Conservation (phyloP, 1,139 yeast species). For the Zygosaccharomyces pseudobailii region DNA sequence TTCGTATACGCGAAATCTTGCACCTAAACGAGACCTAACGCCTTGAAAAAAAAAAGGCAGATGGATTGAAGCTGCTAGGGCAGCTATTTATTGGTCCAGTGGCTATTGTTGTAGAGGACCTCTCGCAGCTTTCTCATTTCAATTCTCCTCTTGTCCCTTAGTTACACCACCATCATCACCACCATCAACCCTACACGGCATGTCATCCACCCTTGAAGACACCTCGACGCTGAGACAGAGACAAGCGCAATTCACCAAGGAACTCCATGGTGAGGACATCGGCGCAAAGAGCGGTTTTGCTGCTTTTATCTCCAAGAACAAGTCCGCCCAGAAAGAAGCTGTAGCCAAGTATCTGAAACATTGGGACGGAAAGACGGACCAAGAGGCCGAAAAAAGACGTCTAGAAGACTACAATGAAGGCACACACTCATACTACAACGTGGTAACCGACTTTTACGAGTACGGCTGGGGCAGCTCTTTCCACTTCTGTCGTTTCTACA, state of each 20-base stretch:
- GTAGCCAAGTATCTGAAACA: slow-evolving; percentile 89
- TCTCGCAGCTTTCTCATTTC: too few relatives aligned
- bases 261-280: slow-evolving; percentile 74
- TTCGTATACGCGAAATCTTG: not conserved
- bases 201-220: slow-evolving; percentile 7
- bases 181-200: not conserved
- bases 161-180: not conserved
- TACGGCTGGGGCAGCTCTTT: slow-evolving; percentile 99
- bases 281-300: slow-evolving; percentile 64
- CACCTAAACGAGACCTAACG: not conserved
- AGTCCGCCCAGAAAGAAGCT: slow-evolving; percentile 76
- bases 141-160: not conserved
- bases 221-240: slow-evolving; percentile 37
- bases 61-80: too few relatives aligned
- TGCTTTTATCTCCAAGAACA: slow-evolving; percentile 74
- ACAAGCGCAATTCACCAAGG: slow-evolving; percentile 64
- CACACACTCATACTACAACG: slow-evolving; percentile 93
- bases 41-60: not conserved
- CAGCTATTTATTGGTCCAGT: too few relatives aligned
- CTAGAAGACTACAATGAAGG: slow-evolving; percentile 80
- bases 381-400: slow-evolving; percentile 68
- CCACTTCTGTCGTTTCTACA: slow-evolving; percentile 92
- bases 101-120: too few relatives aligned
- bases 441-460: slow-evolving; percentile 94
- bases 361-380: slow-evolving; percentile 88